Base-by-base conservation (phyloP, 345 rosid genomes). In the Syzygium aromaticum region DNA sequence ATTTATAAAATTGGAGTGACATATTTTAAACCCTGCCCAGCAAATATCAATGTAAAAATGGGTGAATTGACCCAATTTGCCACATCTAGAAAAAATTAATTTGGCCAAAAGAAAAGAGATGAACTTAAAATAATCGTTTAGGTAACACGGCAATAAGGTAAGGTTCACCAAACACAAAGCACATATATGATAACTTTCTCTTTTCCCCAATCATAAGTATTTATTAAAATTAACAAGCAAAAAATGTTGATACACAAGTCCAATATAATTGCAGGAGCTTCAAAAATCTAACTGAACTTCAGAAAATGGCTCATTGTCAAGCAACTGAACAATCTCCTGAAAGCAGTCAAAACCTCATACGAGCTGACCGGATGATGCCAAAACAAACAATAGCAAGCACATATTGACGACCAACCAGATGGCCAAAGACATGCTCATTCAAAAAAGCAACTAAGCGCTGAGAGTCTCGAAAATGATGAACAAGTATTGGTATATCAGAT, bases 401-500 rank as follows among this genome's bases (percentile, higher is more conserved):
- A 15, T 28, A 7, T 63, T 15, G 22, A 8, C 0, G 40, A 28
- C 11, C 4, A 28, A 9, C 5, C 40, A 28, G 0, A 3, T 63
- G 21, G 19, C 43, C 1, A 3, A 0, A 16, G 77, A 64, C 40
- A 64, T 16, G 22, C 77, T 64, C 2, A 19, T 64, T 40, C 40
- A 64, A 30, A 28, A 11, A 28, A 17, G 7, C 46, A 64, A 64
- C 11, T 64, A 8, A 5, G 0, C 8, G 22, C 11, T 4, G 0
- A 64, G 77, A 30, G 77, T 64, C 21, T 8, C 5, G 2, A 63
- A 64, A 64, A 28, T 1, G 22, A 64, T 64, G 11, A 28, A 15
- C 21, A 28, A 64, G 22, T 7, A 30, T 33, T 0, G 10, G 0
- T 5, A 30, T 67, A 17, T 67, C 11, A 1, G 0, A 17, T 67